Conservation (phyloP, 2,329 filamentous ascomycete genomes). For the Microascus cirrosus region DNA sequence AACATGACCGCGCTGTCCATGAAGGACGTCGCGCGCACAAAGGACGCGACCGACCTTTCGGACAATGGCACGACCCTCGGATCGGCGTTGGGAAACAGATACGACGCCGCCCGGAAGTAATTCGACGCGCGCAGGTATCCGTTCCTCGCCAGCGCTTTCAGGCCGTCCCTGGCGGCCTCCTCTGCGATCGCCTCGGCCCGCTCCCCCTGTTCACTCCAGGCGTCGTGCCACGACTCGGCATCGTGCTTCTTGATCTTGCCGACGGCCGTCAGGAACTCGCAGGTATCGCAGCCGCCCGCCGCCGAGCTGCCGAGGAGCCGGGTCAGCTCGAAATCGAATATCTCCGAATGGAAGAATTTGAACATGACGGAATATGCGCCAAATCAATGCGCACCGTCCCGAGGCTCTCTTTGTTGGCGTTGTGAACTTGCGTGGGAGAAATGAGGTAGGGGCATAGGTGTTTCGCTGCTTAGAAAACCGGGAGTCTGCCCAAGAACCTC, state of each 20-base stretch:
- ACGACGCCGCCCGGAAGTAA: conserved; percentile 5
- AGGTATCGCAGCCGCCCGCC: conserved; percentile 4
- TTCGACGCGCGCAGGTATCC: conserved; percentile 5
- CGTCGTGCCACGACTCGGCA: conserved; percentile 5
- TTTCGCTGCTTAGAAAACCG: no score
- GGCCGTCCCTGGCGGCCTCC: conserved; percentile 1
- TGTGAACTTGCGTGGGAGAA: no score
- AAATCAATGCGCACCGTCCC: no score
- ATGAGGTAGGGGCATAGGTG: no score
- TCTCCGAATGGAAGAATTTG: conserved; percentile 13
- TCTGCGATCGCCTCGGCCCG: conserved; percentile 4
- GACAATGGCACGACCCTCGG: conserved; percentile 14
- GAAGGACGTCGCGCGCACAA: conserved; percentile 12
- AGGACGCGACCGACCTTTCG: conserved; percentile 13
- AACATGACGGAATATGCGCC: conserved; percentile 13
- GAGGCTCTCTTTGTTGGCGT: no score
- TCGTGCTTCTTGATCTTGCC: conserved; percentile 6
- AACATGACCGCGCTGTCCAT: conserved; percentile 13
- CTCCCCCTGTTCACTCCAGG: conserved; percentile 4
- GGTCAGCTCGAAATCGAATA: conserved; percentile 7
- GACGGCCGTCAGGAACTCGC: conserved; percentile 6
- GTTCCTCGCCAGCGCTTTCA: conserved; percentile 1
- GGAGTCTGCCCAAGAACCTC: no score
- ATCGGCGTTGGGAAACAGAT: conserved; percentile 10
- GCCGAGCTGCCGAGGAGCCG: conserved; percentile 4